These are phyloP conservation scores for Phialocephala sp. DNA, from an alignment of 2,329 filamentous ascomycete genomes.

Conservation along the genomic window DNA sequence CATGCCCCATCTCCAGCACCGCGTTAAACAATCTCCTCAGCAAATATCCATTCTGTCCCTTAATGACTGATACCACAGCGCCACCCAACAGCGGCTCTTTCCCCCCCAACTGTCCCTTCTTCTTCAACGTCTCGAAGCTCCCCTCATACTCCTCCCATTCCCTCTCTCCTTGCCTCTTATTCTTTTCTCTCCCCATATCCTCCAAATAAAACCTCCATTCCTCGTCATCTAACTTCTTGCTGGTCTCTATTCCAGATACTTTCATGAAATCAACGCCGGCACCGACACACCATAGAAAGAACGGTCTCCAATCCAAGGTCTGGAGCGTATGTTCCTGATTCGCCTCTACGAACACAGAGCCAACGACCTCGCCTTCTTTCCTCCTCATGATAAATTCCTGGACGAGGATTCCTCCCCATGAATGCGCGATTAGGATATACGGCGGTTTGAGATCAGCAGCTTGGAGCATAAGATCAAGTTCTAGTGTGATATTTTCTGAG, in stretches of 20 bases:
- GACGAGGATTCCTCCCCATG: constrained; percentile 26
- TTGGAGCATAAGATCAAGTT: constrained; percentile 27
- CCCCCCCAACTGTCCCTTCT: constrained; percentile 6
- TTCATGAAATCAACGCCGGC: constrained; percentile 4
- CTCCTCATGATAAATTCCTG: constrained; percentile 27
- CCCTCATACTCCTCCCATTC: constrained; percentile 17
- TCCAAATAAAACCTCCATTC: constrained; percentile 24
- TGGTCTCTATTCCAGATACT: background rate
- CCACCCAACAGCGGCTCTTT: constrained; percentile 7
- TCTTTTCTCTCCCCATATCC: constrained; percentile 7
- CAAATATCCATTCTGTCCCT: constrained; percentile 12
- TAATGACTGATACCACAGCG: constrained; percentile 14
- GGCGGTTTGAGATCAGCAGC: constrained; percentile 21
- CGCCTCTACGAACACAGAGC: constrained; percentile 34
- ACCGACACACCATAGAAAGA: constrained; percentile 4
- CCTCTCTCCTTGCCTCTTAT: constrained; percentile 7
- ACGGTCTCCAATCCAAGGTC: constrained; percentile 17
- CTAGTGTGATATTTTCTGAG: constrained; percentile 23
- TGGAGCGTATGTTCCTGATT: constrained; percentile 25
- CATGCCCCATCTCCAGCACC: constrained; percentile 44
- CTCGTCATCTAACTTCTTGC: constrained; percentile 12
- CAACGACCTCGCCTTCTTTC: constrained; percentile 21
- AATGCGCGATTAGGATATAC: constrained; percentile 32
- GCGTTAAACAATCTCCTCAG: constrained; percentile 40
- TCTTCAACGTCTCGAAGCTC: constrained; percentile 14